Percentiles rank a stretch among this genome's conserved stretches.
phyloP scores from a whole-genome alignment of 176 grass and related monocot genomes.

The Avena insularis region DNA sequence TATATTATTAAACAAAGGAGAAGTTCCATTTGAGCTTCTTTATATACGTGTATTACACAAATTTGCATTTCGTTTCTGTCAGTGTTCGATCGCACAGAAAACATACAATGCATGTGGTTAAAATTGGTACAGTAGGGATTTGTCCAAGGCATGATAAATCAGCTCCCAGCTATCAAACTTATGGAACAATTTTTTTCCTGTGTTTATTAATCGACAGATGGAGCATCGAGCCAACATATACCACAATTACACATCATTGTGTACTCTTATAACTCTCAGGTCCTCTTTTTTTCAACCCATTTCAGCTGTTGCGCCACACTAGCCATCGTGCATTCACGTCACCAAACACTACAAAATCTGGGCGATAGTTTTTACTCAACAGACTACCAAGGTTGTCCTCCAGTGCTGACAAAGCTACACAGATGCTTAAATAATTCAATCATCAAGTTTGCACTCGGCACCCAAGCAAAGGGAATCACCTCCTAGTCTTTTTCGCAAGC shows the following conservation, averaged over 20 bases:
- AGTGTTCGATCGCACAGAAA: neutral
- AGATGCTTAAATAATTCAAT: neutral
- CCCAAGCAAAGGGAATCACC: neutral
- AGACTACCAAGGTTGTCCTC: neutral
- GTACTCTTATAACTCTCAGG: neutral
- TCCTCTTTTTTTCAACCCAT: neutral
- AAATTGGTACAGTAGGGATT: neutral
- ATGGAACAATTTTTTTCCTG: neutral
- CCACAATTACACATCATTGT: neutral
- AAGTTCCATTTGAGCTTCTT: conserved; percentile 50
- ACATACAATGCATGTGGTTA: neutral
- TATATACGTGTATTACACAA: neutral
- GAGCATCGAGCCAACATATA: neutral
- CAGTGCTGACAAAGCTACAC: neutral
- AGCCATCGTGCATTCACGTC: neutral
- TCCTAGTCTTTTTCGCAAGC: neutral
- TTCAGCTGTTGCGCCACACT: neutral
- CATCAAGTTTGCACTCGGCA: neutral
- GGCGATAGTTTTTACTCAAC: neutral
- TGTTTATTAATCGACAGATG: neutral
- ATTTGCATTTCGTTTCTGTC: neutral
- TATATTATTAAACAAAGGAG: conserved; percentile 29
- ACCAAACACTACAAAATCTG: neutral
- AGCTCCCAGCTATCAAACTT: neutral
- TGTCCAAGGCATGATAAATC: neutral